Evolutionary conservation across 495 filamentous ascomycete species (phyloP), one percentile per base, ranked within the genome.

Genomic region (Lophiostoma macrostomum): DNA sequence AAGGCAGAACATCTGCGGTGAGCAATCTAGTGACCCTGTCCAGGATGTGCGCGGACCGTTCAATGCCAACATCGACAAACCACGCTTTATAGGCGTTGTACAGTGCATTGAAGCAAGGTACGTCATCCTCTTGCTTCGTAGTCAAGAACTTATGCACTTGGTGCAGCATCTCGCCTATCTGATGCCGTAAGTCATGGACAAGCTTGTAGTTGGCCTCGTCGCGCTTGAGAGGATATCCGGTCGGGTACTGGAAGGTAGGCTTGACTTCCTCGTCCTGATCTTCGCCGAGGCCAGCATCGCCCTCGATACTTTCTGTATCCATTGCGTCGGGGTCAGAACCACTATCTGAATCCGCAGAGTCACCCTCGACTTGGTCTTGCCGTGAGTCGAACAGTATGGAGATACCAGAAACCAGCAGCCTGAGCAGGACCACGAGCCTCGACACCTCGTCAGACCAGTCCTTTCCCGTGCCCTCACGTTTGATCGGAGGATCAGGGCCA

Each of bases 401-500:
- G 8, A 95, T 80, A 31, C 93, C 93, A 11, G 90, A 94, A 43
- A 96, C 76, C 23, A 94, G 76, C 28, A 99, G 77, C 50, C 91
- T 78, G 14, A 97, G 72, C 39, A 95, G 85, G 2, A 89, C 85
- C 38, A 99, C 69, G 67, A 94, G 94, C 50, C 93, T 74, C 3
- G 90, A 88, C 25, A 96, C 84, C 69, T 97, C 94, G 69, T 99
- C 93, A 0, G 91, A 96, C 93, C 93, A 99, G 60, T 94, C 91
- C 69, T 97, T 97, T 44, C 91, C 93, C 64, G 87, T 94, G 35
- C 93, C 93, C 60, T 94, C 90, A 35, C 91, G 79, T 68, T 91
- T 96, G 24, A 96, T 82, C n/a, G 78, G 84, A 4, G 91, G 88
- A 25, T 82, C 80, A 29, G 88, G 85, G 54, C 85, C 80, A 47